These are phyloP conservation scores for Salix viminalis DNA, from an alignment of 345 rosid genomes.

Conservation along the genomic window DNA sequence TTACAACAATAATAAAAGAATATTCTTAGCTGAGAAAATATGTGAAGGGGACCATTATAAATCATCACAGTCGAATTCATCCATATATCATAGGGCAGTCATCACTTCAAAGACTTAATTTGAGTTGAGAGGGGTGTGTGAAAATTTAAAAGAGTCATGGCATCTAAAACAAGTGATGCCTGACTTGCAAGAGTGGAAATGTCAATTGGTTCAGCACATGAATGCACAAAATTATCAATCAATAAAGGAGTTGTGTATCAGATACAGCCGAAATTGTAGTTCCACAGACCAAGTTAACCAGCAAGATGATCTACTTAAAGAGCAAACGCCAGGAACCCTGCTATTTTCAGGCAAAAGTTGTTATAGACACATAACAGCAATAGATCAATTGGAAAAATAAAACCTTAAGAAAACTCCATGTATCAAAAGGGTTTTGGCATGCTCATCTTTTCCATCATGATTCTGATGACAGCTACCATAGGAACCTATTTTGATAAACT, in stretches of 20 bases:
- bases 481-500: conserved; percentile 62
- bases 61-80: too few species aligned
- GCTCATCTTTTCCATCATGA: conserved; percentile 66
- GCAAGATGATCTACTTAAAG: neutral
- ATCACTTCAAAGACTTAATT: neutral
- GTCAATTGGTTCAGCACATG: neutral
- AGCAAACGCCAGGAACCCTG: neutral
- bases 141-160: neutral
- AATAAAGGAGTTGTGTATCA: neutral
- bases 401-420: neutral
- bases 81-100: neutral
- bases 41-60: neutral
- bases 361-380: neutral
- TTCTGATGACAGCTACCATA: conserved; percentile 88
- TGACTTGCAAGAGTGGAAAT: neutral
- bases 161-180: neutral
- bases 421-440: neutral
- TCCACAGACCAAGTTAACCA: neutral
- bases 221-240: neutral
- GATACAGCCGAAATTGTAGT: neutral
- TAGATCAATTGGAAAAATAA: neutral
- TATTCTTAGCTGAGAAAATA: neutral
- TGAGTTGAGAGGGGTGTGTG: neutral
- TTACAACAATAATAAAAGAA: neutral
- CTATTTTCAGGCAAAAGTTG: neutral